Conservation (phyloP, 2,329 filamentous ascomycete genomes). For the Colletotrichum nymphaeae region DNA sequence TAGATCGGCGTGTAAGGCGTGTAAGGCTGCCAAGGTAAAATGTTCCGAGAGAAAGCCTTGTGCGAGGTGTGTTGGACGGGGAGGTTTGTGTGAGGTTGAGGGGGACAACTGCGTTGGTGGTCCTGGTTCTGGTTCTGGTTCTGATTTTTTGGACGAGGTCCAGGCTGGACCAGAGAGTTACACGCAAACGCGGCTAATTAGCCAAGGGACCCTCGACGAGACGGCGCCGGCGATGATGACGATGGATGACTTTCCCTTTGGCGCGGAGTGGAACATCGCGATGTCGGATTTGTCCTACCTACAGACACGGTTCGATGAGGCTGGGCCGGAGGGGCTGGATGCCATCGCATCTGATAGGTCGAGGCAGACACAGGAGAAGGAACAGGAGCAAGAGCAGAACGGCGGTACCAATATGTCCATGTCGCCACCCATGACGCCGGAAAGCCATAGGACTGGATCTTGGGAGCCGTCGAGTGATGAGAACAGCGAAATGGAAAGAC, state of each 20-base stretch:
- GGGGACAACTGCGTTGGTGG: not conserved
- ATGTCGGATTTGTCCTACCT: not conserved
- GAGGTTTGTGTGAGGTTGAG: not conserved
- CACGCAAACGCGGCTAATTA: not conserved
- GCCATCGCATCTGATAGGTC: not conserved
- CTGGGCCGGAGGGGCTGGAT: not conserved
- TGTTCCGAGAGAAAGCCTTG: constrained; percentile 16
- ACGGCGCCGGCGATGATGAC: not conserved
- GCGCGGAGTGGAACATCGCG: not conserved
- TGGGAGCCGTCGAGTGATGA: constrained; percentile 5
- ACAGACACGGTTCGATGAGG: not conserved
- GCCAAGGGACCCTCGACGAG: not conserved
- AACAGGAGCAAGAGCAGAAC: not conserved
- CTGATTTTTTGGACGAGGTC: not conserved
- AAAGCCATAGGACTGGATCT: not conserved
- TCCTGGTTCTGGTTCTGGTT: not conserved
- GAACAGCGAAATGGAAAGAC: constrained; percentile 7
- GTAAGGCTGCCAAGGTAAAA: constrained; percentile 4
- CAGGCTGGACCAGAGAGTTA: not conserved
- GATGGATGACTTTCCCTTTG: not conserved
- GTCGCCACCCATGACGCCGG: not conserved
- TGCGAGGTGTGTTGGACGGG: not conserved
- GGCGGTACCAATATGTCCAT: not conserved
- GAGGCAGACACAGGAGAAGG: not conserved
- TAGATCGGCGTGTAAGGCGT: not conserved